These are phyloP conservation scores for Solanum hybrid DNA, from an alignment of 305 asterid genomes.

Conservation along the genomic window DNA sequence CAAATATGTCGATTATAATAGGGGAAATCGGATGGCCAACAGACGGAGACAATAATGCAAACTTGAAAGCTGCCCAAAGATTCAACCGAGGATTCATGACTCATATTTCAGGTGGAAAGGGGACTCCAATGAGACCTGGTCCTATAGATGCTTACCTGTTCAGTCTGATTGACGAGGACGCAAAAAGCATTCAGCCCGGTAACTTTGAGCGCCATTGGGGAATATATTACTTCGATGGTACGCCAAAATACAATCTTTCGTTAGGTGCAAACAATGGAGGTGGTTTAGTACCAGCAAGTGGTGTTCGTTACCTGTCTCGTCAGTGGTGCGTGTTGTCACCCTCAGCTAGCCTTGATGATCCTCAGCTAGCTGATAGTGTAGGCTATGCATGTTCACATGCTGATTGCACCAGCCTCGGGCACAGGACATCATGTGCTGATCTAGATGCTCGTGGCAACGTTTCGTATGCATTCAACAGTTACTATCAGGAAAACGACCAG, in stretches of 20 bases:
- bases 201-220: constrained; percentile 99
- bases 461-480: constrained; percentile 79
- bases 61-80: constrained; percentile 42
- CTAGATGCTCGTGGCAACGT: constrained; percentile 48
- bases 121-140: constrained; percentile 90
- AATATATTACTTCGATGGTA: constrained; percentile 63
- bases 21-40: constrained; percentile 99
- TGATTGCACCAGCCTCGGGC: constrained; percentile 83
- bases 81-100: constrained; percentile 83
- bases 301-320: constrained; percentile 40
- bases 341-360: constrained; percentile 44
- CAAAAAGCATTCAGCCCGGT: constrained; percentile 84
- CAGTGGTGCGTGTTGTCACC: constrained; percentile 71
- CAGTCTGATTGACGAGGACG: constrained; percentile 86
- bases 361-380: constrained; percentile 56
- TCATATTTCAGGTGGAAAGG: constrained; percentile 42
- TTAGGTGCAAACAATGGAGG: constrained; percentile 36
- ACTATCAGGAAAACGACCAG: constrained; percentile 67
- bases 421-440: constrained; percentile 55
- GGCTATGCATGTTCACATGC: constrained; percentile 67
- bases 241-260: constrained; percentile 67
- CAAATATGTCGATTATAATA: constrained; percentile 54
- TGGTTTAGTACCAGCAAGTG: constrained; percentile 35
- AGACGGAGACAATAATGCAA: constrained; percentile 66
- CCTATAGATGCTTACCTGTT: constrained; percentile 71